Evolutionary conservation across 2,329 filamentous ascomycete species (phyloP).

Genomic region (Pseudogymnoascus sp.): DNA sequence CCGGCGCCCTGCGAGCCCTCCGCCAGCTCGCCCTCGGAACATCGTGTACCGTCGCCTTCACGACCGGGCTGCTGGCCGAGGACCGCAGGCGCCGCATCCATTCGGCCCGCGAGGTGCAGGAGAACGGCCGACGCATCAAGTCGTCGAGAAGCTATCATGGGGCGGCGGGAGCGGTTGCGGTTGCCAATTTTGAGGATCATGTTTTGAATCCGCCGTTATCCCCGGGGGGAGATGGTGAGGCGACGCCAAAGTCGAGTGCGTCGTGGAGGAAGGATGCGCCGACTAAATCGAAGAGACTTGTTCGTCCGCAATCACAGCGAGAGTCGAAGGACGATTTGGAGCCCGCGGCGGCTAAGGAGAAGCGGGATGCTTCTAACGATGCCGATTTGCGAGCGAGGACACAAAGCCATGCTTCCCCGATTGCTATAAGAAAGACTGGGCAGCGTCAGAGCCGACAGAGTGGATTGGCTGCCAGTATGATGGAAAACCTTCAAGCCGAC

Average conservation of each 20-base stretch:
- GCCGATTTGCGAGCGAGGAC: conserved; percentile 1
- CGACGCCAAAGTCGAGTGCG: neutral
- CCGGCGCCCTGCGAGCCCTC: conserved; percentile 48
- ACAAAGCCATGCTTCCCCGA: neutral
- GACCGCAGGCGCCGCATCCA: conserved; percentile 50
- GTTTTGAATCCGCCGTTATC: neutral
- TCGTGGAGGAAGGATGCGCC: neutral
- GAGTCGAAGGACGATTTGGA: neutral
- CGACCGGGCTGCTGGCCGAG: conserved; percentile 41
- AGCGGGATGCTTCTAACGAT: neutral
- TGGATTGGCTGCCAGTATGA: neutral
- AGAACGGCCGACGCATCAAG: conserved; percentile 47
- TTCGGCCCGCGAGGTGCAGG: conserved; percentile 41
- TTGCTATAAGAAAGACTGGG: neutral
- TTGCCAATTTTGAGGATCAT: conserved; percentile 19
- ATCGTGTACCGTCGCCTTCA: conserved; percentile 45
- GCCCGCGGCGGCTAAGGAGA: neutral
- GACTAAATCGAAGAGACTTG: neutral
- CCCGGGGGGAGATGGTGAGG: neutral
- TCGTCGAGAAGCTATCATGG: conserved; percentile 35
- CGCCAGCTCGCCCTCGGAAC: conserved; percentile 50
- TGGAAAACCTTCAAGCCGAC: neutral
- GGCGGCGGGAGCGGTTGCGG: conserved; percentile 18
- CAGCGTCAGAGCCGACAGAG: neutral
- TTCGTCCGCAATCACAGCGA: neutral